Conservation (phyloP, 2,329 filamentous ascomycete species). For the Trichoderma sp. region DNA sequence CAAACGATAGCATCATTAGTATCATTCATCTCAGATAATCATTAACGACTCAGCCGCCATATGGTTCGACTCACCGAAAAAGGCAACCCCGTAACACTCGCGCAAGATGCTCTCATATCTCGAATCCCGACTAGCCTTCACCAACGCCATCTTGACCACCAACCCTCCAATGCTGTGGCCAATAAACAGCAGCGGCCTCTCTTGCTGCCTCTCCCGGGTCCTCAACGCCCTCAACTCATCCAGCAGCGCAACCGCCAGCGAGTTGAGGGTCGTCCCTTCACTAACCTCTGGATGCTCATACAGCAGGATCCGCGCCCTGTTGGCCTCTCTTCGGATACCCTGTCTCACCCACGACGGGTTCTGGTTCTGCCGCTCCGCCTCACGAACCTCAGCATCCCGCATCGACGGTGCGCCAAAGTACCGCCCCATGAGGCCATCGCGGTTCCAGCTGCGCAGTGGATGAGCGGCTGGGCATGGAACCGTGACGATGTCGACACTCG, state of each 20-base stretch:
- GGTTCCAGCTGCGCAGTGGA: constrained; percentile 52
- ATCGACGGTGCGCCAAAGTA: constrained; percentile 46
- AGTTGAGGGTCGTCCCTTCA: constrained; percentile 44
- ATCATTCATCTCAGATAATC: background rate
- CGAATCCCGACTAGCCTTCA: constrained; percentile 43
- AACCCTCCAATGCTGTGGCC: constrained; percentile 61
- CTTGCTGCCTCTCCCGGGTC: constrained; percentile 32
- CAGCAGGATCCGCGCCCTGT: constrained; percentile 49
- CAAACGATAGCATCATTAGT: background rate
- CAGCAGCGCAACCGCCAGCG: constrained; percentile 48
- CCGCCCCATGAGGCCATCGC: constrained; percentile 47
- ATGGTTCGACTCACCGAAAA: constrained; percentile 47
- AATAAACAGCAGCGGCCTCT: constrained; percentile 57
- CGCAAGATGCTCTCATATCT: constrained; percentile 46
- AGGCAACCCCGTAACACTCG: constrained; percentile 60
- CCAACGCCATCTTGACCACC: constrained; percentile 56
- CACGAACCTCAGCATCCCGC: constrained; percentile 36
- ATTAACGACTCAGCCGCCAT: constrained; percentile 24
- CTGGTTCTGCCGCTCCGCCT: constrained; percentile 27
- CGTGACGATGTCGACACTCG: constrained; percentile 52
- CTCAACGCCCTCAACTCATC: constrained; percentile 41
- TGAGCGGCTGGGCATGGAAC: constrained; percentile 55
- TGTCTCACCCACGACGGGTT: constrained; percentile 52
- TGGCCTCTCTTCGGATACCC: constrained; percentile 49
- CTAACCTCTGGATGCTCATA: constrained; percentile 48